Percentiles rank a stretch among this genome's conserved stretches.
Conservation (phyloP, 305 asterid genomes). For the Fraxinus albicans region DNA sequence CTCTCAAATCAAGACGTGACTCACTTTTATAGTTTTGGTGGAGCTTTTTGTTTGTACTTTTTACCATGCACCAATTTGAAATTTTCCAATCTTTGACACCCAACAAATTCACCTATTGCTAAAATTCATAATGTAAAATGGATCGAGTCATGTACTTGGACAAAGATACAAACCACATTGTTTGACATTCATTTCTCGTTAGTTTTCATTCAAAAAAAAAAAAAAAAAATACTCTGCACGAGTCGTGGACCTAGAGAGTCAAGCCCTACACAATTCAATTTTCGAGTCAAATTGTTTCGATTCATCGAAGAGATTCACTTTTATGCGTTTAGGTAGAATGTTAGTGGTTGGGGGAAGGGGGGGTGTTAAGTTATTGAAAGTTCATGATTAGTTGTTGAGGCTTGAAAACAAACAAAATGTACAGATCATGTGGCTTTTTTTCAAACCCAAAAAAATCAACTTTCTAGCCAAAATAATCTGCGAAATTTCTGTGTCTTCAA, state of each 20-base stretch:
- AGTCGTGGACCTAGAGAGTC: not conserved
- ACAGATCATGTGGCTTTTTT: constrained; percentile 33
- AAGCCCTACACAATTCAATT: not conserved
- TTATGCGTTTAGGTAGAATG: not conserved
- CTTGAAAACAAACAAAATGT: constrained; percentile 25
- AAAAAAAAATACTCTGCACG: not conserved
- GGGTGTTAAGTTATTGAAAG: not conserved
- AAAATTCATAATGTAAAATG: not conserved
- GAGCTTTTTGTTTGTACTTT: not conserved
- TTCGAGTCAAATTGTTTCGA: not conserved
- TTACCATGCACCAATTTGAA: not conserved
- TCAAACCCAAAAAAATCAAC: constrained; percentile 31
- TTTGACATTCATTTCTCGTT: not conserved
- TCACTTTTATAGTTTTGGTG: not conserved
- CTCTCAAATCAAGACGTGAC: not conserved
- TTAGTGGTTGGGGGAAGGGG: not conserved
- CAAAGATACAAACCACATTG: not conserved
- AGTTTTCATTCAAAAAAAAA: not conserved
- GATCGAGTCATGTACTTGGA: not conserved
- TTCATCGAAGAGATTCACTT: not conserved
- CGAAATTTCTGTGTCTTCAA: constrained; percentile 46
- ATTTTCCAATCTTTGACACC: not conserved
- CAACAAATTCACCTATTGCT: not conserved
- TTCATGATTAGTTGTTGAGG: constrained; percentile 36
- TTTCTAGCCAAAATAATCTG: constrained; percentile 29